Conservation (phyloP, 352 stramenopile species). For the Aphanomyces cochlioides region DNA sequence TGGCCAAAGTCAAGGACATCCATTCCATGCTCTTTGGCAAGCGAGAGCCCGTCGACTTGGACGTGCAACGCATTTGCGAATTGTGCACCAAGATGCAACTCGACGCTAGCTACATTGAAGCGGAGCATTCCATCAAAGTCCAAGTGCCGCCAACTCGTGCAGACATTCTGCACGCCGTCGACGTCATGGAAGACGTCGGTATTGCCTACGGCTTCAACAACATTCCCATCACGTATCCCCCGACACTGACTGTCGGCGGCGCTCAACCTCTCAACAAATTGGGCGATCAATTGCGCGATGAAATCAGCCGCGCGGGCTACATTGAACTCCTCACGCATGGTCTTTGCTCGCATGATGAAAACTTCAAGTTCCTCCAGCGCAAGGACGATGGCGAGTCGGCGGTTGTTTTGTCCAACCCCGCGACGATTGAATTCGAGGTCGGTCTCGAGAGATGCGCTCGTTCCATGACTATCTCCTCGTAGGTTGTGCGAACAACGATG, state of each 20-base stretch:
- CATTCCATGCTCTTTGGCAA: conserved; percentile 87
- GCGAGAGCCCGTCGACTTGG: conserved; percentile 67
- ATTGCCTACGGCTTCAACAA: conserved; percentile 99
- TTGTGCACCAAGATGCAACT: conserved; percentile 99
- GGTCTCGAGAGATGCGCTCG: neutral
- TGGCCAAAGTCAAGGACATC: conserved; percentile 82
- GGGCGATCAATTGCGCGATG: conserved; percentile 95
- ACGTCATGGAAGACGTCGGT: conserved; percentile 99
- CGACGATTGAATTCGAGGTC: conserved; percentile 98
- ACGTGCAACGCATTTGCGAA: conserved; percentile 83
- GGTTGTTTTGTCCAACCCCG: conserved; percentile 97
- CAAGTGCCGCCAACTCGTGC: conserved; percentile 96
- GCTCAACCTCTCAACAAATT: conserved; percentile 98
- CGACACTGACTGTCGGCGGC: conserved; percentile 93
- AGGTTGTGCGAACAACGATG: conserved; percentile 96
- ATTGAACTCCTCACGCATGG: conserved; percentile 98
- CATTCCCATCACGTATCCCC: conserved; percentile 93
- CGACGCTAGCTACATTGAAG: conserved; percentile 64
- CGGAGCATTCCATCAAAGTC: conserved; percentile 80
- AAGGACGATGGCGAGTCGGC: conserved; percentile 78
- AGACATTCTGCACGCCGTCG: conserved; percentile 98
- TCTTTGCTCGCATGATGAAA: conserved; percentile 96
- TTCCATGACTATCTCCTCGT: neutral
- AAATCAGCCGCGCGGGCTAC: conserved; percentile 97
- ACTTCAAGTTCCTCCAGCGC: conserved; percentile 93